phyloP scores from a whole-genome alignment of 23 red algal species.

The Pyropia yezoensis region DNA sequence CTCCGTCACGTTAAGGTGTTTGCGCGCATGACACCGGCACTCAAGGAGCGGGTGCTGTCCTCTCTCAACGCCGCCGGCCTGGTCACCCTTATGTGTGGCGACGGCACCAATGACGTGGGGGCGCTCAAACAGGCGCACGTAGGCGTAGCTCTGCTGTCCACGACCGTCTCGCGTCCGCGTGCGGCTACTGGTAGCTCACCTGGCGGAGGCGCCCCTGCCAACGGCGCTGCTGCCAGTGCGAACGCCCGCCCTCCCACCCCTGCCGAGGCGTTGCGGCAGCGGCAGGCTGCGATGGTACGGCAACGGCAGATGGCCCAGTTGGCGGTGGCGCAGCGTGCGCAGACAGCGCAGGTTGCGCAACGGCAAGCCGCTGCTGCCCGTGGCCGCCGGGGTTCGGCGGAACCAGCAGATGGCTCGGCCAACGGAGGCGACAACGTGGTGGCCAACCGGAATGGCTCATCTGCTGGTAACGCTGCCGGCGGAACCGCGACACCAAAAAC shows the following conservation, averaged over 20 bases:
- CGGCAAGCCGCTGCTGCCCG: neutral
- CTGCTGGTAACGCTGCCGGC: neutral
- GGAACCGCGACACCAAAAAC: constrained; percentile 3
- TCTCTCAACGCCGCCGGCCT: constrained; percentile 78
- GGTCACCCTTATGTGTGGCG: constrained; percentile 89
- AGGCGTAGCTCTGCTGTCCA: constrained; percentile 83
- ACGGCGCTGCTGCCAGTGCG: constrained; percentile 8
- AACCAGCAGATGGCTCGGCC: no score
- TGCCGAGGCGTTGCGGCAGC: neutral
- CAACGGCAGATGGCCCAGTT: constrained; percentile 2
- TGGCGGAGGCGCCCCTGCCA: neutral
- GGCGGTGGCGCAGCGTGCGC: constrained; percentile 18
- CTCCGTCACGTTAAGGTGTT: constrained; percentile 76
- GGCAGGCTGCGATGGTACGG: no score
- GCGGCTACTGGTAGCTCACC: neutral
- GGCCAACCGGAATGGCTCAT: neutral
- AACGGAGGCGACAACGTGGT: neutral
- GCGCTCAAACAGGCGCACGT: constrained; percentile 97
- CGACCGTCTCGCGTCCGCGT: neutral
- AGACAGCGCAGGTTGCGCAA: neutral
- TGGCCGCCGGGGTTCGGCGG: no score
- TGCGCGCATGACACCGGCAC: constrained; percentile 85
- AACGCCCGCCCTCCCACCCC: neutral
- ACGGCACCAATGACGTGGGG: constrained; percentile 98
- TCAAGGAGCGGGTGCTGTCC: constrained; percentile 79